Percentiles rank a stretch among this genome's conserved stretches.
phyloP scores from a whole-genome alignment of 768 basidiomycete species.

The Lactarius evosmus region DNA sequence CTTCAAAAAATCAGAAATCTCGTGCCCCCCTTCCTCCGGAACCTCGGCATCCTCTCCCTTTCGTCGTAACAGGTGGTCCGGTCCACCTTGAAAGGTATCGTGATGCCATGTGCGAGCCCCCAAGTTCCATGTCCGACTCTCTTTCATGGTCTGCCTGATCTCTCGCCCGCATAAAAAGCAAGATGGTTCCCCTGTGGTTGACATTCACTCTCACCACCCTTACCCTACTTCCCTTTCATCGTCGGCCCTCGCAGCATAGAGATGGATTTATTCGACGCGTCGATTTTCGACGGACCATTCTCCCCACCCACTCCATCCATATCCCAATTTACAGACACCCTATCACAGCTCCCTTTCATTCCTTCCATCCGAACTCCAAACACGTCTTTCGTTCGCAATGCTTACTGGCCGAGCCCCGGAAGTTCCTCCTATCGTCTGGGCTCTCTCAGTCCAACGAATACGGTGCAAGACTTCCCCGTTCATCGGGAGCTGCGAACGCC shows the following conservation, averaged over 20 bases:
- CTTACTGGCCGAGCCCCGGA: background rate
- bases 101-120: conserved; percentile 2
- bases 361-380: background rate
- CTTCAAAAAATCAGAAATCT: background rate
- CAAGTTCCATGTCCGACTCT: conserved; percentile 15
- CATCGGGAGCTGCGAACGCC: background rate
- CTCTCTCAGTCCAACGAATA: background rate
- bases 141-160: conserved; percentile 14
- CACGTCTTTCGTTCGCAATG: background rate
- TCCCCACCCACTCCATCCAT: background rate
- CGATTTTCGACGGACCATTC: background rate
- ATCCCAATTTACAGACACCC: background rate
- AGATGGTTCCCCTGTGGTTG: background rate
- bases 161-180: conserved; percentile 7
- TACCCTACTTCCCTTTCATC: background rate
- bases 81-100: background rate
- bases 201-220: background rate
- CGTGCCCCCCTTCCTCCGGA: background rate
- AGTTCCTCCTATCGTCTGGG: background rate
- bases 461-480: background rate
- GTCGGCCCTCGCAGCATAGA: background rate
- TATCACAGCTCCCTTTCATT: conserved; percentile 2
- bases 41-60: background rate
- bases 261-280: background rate
- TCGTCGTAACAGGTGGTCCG: background rate